Percentiles rank a stretch among this genome's conserved stretches.
Conservation (phyloP, 2,329 filamentous ascomycete species). For the Paracorniculantispora psalliotae region DNA sequence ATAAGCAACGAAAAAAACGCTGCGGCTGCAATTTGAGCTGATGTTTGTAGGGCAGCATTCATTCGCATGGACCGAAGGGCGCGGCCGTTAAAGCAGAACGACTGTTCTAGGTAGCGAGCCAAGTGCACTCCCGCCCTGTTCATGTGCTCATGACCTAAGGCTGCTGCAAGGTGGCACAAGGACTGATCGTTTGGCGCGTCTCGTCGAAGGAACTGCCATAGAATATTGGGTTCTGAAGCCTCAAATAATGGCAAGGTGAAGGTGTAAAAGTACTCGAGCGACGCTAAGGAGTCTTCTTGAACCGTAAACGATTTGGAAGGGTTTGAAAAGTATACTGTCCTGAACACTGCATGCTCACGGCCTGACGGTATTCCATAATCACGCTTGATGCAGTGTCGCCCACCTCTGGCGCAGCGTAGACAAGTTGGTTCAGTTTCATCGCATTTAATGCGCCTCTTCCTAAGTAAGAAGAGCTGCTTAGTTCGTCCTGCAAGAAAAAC, state of each 20-base stretch:
- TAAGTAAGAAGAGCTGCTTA: background rate
- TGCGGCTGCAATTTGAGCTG: background rate
- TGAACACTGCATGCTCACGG: background rate
- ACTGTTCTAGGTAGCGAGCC: background rate
- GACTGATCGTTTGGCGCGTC: background rate
- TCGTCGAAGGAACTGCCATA: background rate
- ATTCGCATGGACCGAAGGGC: background rate
- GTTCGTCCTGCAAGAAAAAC: background rate
- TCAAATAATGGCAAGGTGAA: background rate
- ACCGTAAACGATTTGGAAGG: background rate
- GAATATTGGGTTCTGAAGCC: background rate
- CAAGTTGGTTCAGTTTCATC: background rate
- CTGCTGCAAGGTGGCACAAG: background rate
- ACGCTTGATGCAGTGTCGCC: background rate
- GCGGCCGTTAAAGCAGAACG: background rate
- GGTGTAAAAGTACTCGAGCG: background rate
- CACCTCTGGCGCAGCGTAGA: background rate
- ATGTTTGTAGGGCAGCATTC: background rate
- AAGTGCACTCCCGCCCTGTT: background rate
- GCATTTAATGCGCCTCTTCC: background rate
- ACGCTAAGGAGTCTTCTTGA: background rate
- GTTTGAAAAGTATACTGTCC: background rate
- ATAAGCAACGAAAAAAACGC: background rate
- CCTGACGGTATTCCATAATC: background rate
- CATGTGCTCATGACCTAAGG: background rate